Conservation (phyloP, 208 protist species). For the Crithidia brevicula region DNA sequence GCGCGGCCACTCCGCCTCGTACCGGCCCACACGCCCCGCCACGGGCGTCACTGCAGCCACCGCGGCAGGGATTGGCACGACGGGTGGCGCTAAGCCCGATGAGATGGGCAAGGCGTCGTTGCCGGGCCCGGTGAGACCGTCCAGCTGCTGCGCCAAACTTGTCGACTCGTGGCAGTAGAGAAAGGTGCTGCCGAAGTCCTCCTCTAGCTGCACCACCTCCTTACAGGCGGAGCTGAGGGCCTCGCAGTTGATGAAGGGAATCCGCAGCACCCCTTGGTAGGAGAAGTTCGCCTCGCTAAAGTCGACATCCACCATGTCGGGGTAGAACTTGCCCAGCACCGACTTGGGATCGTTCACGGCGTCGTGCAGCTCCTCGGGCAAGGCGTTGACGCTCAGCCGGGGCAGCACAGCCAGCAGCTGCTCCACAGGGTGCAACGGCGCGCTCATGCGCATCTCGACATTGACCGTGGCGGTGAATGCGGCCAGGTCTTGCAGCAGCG, state of each 20-base stretch:
- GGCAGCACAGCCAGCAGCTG: slow-evolving; percentile 98
- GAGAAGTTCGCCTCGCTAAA: slow-evolving; percentile 96
- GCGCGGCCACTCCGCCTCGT: slow-evolving; percentile 61
- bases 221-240: slow-evolving; percentile 58
- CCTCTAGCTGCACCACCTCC: slow-evolving; percentile 72
- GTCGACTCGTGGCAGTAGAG: slow-evolving; percentile 75
- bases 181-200: slow-evolving; percentile 75
- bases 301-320: slow-evolving; percentile 96
- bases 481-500: slow-evolving; percentile 93
- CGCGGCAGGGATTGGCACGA: slow-evolving; percentile 39
- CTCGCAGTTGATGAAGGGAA: slow-evolving; percentile 87
- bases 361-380: slow-evolving; percentile 90
- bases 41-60: slow-evolving; percentile 61
- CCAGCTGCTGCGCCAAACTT: slow-evolving; percentile 34
- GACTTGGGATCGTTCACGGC: slow-evolving; percentile 93
- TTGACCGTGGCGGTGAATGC: slow-evolving; percentile 59
- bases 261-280: slow-evolving; percentile 91
- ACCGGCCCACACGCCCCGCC: slow-evolving; percentile 66
- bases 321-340: slow-evolving; percentile 98
- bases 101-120: slow-evolving; percentile 26
- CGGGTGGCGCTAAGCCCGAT: slow-evolving; percentile 19
- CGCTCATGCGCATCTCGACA: slow-evolving; percentile 68
- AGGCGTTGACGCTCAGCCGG: slow-evolving; percentile 77
- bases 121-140: slow-evolving; percentile 33
- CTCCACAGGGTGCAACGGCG: slow-evolving; percentile 96